These are phyloP conservation scores for Calophaca sinica DNA, from an alignment of 306 rosid genomes.

Conservation along the genomic window DNA sequence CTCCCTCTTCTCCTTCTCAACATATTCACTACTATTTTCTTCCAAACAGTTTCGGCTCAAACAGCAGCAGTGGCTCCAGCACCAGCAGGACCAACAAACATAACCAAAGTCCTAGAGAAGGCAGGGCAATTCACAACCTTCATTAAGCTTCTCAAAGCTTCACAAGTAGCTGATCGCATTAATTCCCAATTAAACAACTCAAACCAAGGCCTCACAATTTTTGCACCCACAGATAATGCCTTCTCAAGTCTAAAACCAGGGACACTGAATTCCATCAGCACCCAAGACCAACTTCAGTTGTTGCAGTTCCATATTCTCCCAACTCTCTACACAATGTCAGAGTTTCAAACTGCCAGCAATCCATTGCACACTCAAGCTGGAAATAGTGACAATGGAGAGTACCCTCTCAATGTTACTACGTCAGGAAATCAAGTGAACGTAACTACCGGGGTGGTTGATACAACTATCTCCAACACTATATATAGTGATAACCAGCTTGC, in stretches of 20 bases:
- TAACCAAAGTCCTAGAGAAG: slow-evolving; percentile 74
- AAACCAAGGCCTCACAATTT: slow-evolving; percentile 83
- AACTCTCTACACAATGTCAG: slow-evolving; percentile 60
- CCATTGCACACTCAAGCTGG: slow-evolving; percentile 95
- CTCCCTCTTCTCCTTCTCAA: slow-evolving; percentile 31
- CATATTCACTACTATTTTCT: slow-evolving; percentile 7
- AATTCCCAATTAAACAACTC: slow-evolving; percentile 81
- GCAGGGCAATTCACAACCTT: slow-evolving; percentile 93
- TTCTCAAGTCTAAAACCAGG: slow-evolving; percentile 75
- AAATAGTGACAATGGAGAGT: slow-evolving; percentile 68
- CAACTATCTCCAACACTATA: slow-evolving; percentile 71
- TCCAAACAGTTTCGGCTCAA: slow-evolving; percentile 50
- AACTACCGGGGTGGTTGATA: slow-evolving; percentile 78
- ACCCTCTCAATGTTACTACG: slow-evolving; percentile 84
- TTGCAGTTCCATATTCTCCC: slow-evolving; percentile 84
- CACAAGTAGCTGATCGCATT: slow-evolving; percentile 71
- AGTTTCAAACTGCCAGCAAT: slow-evolving; percentile 83
- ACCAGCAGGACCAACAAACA: slow-evolving; percentile 75
- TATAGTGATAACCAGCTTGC: slow-evolving; percentile 73
- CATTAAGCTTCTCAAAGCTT: slow-evolving; percentile 66
- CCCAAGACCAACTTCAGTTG: slow-evolving; percentile 75
- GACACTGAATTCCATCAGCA: slow-evolving; percentile 66
- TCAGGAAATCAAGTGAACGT: slow-evolving; percentile 85
- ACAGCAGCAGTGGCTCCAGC: slow-evolving; percentile 59
- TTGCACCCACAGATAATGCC: slow-evolving; percentile 93